A percentile compares a stretch with the other conserved stretches of the same genome.
Evolutionary conservation across 1,284 basidiomycete species (phyloP).

Genomic region (Leccinum solheimii): DNA sequence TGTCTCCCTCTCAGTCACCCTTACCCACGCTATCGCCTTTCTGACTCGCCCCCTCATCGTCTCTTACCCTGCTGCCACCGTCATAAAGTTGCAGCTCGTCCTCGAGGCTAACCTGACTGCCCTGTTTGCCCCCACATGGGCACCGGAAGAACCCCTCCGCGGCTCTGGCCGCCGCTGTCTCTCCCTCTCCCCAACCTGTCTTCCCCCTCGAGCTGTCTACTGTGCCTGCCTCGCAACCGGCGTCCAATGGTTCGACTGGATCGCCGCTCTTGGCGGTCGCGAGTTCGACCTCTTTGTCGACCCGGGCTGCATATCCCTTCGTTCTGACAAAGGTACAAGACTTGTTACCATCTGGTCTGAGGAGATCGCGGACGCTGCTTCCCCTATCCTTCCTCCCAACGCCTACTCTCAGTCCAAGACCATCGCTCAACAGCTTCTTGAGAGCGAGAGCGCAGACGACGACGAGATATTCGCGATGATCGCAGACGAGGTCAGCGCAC

Average conservation of each 20-base stretch:
- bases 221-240: constrained; percentile 64
- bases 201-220: constrained; percentile 70
- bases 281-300: constrained; percentile 79
- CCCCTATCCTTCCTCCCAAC: constrained; percentile 41
- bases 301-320: constrained; percentile 70
- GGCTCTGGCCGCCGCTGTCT: constrained; percentile 74
- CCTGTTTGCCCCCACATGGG: constrained; percentile 66
- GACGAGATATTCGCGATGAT: constrained; percentile 73
- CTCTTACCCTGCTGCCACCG: constrained; percentile 54
- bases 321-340: constrained; percentile 46
- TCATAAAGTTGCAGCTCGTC: constrained; percentile 64
- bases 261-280: constrained; percentile 58
- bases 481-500: constrained; percentile 63
- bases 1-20: constrained; percentile 59
- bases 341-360: constrained; percentile 69
- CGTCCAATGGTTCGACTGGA: constrained; percentile 78
- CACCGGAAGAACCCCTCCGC: constrained; percentile 57
- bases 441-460: constrained; percentile 65
- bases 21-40: constrained; percentile 70
- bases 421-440: constrained; percentile 67
- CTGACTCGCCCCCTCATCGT: constrained; percentile 62
- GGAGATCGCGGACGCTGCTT: constrained; percentile 33
- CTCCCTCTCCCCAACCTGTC: constrained; percentile 62
- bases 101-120: constrained; percentile 71
- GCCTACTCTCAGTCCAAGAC: constrained; percentile 48